Evolutionary conservation across 202 grass and related monocot species (phyloP).

Genomic region (Setaria italica): DNA sequence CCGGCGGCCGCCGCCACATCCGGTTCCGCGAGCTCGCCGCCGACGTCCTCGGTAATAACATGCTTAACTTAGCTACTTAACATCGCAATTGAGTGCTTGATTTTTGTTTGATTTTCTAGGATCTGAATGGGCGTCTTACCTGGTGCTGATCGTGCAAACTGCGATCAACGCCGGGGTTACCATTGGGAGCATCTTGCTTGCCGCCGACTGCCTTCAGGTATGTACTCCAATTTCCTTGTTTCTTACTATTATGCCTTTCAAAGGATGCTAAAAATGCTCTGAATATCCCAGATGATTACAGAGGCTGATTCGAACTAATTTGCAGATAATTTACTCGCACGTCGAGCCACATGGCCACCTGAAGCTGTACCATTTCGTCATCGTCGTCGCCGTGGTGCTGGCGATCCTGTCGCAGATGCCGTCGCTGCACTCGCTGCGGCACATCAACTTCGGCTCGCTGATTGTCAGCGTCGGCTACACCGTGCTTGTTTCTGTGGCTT

Average conservation of each 20-base stretch:
- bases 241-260: no score
- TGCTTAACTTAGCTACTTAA: no score
- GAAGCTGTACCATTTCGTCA: slow-evolving; percentile 89
- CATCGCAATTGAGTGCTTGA: not conserved
- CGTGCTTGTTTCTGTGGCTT: slow-evolving; percentile 59
- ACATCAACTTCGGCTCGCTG: slow-evolving; percentile 86
- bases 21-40: slow-evolving; percentile 73
- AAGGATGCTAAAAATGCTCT: no score
- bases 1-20: slow-evolving; percentile 59
- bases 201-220: slow-evolving; percentile 77
- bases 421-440: slow-evolving; percentile 82
- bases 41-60: slow-evolving; percentile 56
- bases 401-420: slow-evolving; percentile 81
- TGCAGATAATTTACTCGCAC: slow-evolving; percentile 79
- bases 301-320: no score
- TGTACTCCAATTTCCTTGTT: not conserved
- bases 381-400: slow-evolving; percentile 67
- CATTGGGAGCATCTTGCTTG: slow-evolving; percentile 78
- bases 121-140: slow-evolving; percentile 82
- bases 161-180: slow-evolving; percentile 76
- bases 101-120: slow-evolving; percentile 26
- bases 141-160: slow-evolving; percentile 69
- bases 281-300: no score
- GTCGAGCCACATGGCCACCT: slow-evolving; percentile 62
- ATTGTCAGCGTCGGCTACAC: slow-evolving; percentile 72